Conservation (phyloP, 1,284 basidiomycete species). For the Coriolopsis trogii region DNA sequence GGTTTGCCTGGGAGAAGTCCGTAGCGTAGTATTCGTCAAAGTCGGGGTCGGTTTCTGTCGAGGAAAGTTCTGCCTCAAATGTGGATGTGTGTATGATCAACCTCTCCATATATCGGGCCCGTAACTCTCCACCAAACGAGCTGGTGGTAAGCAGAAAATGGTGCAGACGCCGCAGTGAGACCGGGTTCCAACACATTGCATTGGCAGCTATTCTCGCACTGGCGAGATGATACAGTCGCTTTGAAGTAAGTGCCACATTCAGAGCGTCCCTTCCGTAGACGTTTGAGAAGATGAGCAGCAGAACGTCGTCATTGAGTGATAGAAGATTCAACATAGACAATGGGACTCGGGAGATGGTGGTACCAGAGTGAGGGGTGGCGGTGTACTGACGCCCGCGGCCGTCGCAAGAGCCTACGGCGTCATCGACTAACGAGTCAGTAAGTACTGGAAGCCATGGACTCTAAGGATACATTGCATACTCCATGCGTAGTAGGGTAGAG, state of each 20-base stretch:
- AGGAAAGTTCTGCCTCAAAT: neutral
- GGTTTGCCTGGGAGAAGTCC: constrained; percentile 4
- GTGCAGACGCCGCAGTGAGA: neutral
- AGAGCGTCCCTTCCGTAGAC: constrained; percentile 9
- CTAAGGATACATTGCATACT: too few relatives aligned
- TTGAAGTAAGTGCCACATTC: constrained; percentile 5
- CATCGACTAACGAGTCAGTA: too few relatives aligned
- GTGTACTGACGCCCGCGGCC: too few relatives aligned
- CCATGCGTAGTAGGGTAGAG: too few relatives aligned
- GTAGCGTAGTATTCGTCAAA: neutral
- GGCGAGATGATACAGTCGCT: constrained; percentile 2
- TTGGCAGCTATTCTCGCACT: constrained; percentile 2
- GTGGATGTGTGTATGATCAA: neutral
- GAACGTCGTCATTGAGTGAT: constrained; percentile 12
- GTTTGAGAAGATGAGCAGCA: constrained; percentile 7
- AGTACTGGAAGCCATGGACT: too few relatives aligned
- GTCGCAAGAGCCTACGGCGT: too few relatives aligned
- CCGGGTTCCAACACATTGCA: neutral
- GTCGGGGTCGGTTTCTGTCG: neutral
- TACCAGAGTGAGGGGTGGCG: too few relatives aligned
- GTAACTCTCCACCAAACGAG: neutral
- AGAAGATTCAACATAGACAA: constrained; percentile 15
- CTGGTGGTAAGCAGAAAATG: neutral
- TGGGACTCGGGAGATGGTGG: too few relatives aligned
- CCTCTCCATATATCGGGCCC: neutral